Base-by-base conservation (phyloP, 345 rosid genomes). In the Eucalyptus polybractea region DNA sequence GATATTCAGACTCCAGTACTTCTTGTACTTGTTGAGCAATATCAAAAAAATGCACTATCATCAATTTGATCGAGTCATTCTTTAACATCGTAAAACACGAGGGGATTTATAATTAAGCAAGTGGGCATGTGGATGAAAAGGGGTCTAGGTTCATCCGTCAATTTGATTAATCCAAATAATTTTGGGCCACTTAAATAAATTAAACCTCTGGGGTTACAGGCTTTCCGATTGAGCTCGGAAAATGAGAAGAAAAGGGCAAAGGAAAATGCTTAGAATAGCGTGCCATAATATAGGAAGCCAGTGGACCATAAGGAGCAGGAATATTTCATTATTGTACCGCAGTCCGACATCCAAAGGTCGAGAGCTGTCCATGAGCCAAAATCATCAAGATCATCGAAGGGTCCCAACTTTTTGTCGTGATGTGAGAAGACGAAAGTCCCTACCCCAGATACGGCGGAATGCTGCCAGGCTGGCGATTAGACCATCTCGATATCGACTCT, bases 1-100 rank as follows among this genome's bases (percentile, higher is more conserved):
- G 3, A 0, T 29, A n/a, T n/a, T 62, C 2, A 13, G 3, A 65
- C 7, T 2, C 6, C 3, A 3, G 10, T 65, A 4, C 7, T n/a
- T n/a, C 2, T 31, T 5, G 0, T n/a, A 8, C 2, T n/a, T 5
- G 0, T n/a, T 17, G 3, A 65, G 33, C 1, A 62, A 62, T 62
- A 17, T 62, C 17, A 29, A 17, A 62, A 62, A 62, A 62, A 62
- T 4, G 0, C 0, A 1, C 1, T 2, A 6, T 13, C 14, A 3
- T 13, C 0, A 6, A 19, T 53, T 3, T 29, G 69, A 62, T 27
- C 8, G 2, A 62, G 16, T 29, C 4, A 1, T 0, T 62, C 5
- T 62, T 8, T 13, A 13, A 62, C 16, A 27, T 13, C 8, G 29
- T 13, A 13, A 62, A 62, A 29, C 8, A 62, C 7, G 5, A 62